Base-by-base conservation (phyloP, 2,329 filamentous ascomycete genomes). In the Rutstroemia sp. region DNA sequence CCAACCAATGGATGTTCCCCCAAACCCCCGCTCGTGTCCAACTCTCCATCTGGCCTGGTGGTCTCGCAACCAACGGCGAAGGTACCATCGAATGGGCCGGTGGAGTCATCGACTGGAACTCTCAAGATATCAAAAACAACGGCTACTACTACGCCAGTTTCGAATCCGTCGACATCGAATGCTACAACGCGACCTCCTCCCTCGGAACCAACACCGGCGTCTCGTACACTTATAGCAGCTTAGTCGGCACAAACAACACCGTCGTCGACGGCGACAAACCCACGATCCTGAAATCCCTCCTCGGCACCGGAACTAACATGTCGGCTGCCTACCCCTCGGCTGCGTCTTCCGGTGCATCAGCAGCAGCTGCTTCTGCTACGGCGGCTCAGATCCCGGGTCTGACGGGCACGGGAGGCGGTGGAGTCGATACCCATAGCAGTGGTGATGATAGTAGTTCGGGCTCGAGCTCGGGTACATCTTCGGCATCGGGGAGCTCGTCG, bases 31-130 rank as follows among this genome's bases (percentile, higher is more conserved):
- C 92, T 16, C 89, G 92, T 64, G 82, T 99, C 52, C 90, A 96
- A 76, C 80, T 99, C 51, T 97, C 94, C 16, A 84, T 99, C 68
- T 99, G 94, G 94, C 94, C 94, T 42, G 94, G 89, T 67, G 94
- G 94, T 69, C 81, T 88, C 48, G 73, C 83, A 9, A 79, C 78
- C 68, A 96, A 96, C 71, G 87, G 82, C 42, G 69, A 88, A 70
- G 94, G 94, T 56, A 97, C 94, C 37, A 81, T 96, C 62, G 78
- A 85, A 54, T 99, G 94, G 94, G 89, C 92, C 17, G 94, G 94
- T 68, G 94, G 94, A 65, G 75, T 81, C 52, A 92, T 99, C 61
- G 80, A 95, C 77, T 99, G 94, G 92, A 76, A 88, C 69, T 83
- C 81, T 62, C 75, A 78, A 19, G 88, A 95, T 72, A 92, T 97